phyloP scores from a whole-genome alignment of 2,329 filamentous ascomycete genomes.

The Ceratocystiopsis sp. region DNA sequence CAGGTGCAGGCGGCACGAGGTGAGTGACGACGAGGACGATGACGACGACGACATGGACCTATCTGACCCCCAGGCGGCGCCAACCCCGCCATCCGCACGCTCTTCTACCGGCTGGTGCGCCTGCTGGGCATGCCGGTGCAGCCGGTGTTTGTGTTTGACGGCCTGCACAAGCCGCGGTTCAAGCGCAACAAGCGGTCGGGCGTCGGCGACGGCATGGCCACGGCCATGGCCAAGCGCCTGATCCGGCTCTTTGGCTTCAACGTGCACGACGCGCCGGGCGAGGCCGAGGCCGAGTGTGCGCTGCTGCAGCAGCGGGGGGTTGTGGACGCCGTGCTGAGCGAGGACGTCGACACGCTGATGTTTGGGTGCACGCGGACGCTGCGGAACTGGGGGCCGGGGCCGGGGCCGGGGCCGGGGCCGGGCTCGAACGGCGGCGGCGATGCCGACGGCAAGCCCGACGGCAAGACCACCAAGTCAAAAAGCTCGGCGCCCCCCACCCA shows the following conservation, averaged over 20 bases:
- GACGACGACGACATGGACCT: slow-evolving; percentile 24
- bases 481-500: slow-evolving; percentile 83
- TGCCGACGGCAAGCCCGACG: slow-evolving; percentile 34
- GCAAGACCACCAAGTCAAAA: no score
- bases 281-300: slow-evolving; percentile 93
- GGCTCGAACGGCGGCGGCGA: slow-evolving; percentile 43
- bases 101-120: slow-evolving; percentile 73
- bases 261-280: slow-evolving; percentile 74
- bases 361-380: slow-evolving; percentile 72
- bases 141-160: slow-evolving; percentile 37
- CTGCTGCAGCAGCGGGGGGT: slow-evolving; percentile 64
- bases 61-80: slow-evolving; percentile 42
- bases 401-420: no score
- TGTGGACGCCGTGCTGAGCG: slow-evolving; percentile 85
- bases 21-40: slow-evolving; percentile 11
- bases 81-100: slow-evolving; percentile 76
- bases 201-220: slow-evolving; percentile 47
- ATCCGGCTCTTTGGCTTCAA: slow-evolving; percentile 74
- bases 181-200: slow-evolving; percentile 71
- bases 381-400: slow-evolving; percentile 47
- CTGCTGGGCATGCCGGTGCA: slow-evolving; percentile 32
- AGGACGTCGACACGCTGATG: slow-evolving; percentile 96
- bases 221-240: slow-evolving; percentile 65
- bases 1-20: slow-evolving; percentile 73
- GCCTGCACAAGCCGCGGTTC: slow-evolving; percentile 41